These are phyloP conservation scores for Claviceps sp. DNA, from an alignment of 2,329 filamentous ascomycete species.

Conservation along the genomic window DNA sequence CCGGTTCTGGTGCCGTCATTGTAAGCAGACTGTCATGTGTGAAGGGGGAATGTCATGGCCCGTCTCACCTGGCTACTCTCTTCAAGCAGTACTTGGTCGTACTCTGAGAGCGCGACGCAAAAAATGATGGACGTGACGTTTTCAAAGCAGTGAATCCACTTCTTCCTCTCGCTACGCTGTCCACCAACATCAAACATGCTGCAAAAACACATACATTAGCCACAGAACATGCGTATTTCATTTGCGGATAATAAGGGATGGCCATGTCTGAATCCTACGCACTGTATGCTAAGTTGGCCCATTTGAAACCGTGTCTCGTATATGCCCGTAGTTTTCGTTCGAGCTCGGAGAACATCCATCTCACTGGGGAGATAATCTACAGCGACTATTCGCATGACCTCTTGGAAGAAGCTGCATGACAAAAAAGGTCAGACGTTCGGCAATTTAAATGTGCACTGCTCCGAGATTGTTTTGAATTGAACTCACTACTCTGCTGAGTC, in stretches of 20 bases:
- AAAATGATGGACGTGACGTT: constrained; percentile 99
- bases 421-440: background rate
- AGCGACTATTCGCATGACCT: constrained; percentile 71
- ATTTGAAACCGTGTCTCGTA: constrained; percentile 98
- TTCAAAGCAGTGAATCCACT: constrained; percentile 99
- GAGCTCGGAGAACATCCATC: constrained; percentile 84
- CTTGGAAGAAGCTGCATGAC: constrained; percentile 74
- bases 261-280: constrained; percentile 25
- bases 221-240: background rate
- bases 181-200: constrained; percentile 99
- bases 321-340: constrained; percentile 97
- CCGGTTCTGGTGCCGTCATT: constrained; percentile 55
- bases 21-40: background rate
- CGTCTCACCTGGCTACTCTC: constrained; percentile 81
- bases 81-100: constrained; percentile 92
- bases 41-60: background rate
- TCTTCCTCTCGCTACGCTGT: constrained; percentile 93
- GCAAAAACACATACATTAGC: constrained; percentile 26
- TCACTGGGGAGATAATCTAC: constrained; percentile 84
- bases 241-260: background rate
- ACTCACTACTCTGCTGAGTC: constrained; percentile 95
- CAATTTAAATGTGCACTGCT: background rate
- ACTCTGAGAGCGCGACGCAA: constrained; percentile 94
- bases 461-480: background rate
- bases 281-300: constrained; percentile 98